phyloP scores from a whole-genome alignment of 148 eudicot species.

The Rhododendron ovatum region DNA sequence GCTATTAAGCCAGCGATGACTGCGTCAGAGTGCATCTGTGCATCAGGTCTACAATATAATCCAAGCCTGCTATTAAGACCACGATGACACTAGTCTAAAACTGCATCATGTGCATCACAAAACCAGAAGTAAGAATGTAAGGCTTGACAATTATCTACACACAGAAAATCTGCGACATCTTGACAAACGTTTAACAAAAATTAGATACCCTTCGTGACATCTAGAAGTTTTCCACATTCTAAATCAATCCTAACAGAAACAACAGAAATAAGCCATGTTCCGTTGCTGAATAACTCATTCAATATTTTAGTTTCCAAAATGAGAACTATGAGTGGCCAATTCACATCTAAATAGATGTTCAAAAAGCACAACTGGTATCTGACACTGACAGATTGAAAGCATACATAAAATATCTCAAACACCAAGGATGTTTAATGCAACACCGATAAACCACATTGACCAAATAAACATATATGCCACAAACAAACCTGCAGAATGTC shows the following conservation, averaged over 20 bases:
- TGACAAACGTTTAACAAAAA: background rate
- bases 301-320: background rate
- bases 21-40: background rate
- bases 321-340: background rate
- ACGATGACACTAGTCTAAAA: background rate
- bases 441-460: background rate
- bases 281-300: background rate
- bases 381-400: background rate
- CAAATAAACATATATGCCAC: background rate
- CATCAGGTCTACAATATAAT: background rate
- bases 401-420: background rate
- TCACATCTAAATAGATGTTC: background rate
- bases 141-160: background rate
- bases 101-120: background rate
- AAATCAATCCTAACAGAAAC: background rate
- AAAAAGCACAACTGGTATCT: background rate
- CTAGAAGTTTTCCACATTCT: background rate
- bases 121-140: background rate
- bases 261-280: background rate
- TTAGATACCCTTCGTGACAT: background rate
- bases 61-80: background rate
- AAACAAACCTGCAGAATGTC: conserved; percentile 66
- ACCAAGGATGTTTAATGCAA: background rate
- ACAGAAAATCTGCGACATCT: background rate
- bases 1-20: background rate